Evolutionary conservation across 768 basidiomycete genomes (phyloP).

Genomic region (Lentinula lateritia): DNA sequence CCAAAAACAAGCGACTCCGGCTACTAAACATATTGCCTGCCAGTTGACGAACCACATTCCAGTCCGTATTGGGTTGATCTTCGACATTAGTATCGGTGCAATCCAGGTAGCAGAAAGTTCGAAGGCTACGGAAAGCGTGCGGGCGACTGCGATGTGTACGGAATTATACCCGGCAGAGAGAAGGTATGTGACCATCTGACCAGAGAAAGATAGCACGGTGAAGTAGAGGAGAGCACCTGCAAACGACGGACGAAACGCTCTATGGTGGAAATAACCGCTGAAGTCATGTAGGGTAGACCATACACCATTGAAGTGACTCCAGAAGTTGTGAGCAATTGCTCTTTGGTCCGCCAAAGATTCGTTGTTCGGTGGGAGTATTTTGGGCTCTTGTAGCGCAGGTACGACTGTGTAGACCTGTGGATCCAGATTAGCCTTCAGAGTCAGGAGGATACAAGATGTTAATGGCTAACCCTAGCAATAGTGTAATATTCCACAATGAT

Average conservation of each 20-base stretch:
- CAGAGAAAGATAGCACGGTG: constrained; percentile 23
- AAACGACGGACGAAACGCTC: constrained; percentile 18
- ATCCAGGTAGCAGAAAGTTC: constrained; percentile 24
- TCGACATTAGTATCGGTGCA: constrained; percentile 16
- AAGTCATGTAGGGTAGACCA: constrained; percentile 6
- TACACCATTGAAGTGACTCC: not conserved
- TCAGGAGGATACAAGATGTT: not conserved
- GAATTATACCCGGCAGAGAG: constrained; percentile 18
- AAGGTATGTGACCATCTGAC: constrained; percentile 23
- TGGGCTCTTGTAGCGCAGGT: not conserved
- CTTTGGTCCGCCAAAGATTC: not conserved
- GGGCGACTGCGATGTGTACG: constrained; percentile 15
- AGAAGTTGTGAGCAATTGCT: not conserved
- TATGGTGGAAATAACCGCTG: constrained; percentile 15
- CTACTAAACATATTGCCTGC: constrained; percentile 18
- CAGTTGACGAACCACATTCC: constrained; percentile 24
- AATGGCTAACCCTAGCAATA: constrained; percentile 18
- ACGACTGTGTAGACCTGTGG: not conserved
- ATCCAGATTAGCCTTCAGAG: not conserved
- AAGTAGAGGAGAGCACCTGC: constrained; percentile 21
- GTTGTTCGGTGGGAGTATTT: not conserved
- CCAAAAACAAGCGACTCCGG: constrained; percentile 15
- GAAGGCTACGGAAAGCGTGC: constrained; percentile 16
- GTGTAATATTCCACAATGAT: constrained; percentile 18
- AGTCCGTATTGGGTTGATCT: constrained; percentile 19